Conservation (phyloP, 2,329 filamentous ascomycete species). For the Coniochaeta sp. region DNA sequence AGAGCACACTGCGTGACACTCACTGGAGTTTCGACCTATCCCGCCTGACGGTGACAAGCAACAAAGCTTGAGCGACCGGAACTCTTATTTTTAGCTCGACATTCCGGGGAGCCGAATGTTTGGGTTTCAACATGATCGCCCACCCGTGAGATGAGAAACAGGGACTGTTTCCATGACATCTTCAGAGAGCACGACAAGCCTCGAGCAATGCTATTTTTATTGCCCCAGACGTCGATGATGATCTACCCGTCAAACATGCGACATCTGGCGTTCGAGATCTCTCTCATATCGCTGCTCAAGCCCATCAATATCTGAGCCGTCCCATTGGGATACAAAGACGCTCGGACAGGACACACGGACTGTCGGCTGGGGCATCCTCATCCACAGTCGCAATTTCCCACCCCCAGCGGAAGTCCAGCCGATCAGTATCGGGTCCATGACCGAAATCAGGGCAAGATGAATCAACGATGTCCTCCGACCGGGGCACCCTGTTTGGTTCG, state of each 20-base stretch:
- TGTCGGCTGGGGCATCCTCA: too few relatives aligned
- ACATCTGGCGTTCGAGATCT: background rate
- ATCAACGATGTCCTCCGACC: too few relatives aligned
- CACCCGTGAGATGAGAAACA: background rate
- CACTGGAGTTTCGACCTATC: background rate
- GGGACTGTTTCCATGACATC: background rate
- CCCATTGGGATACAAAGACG: too few relatives aligned
- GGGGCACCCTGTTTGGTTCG: too few relatives aligned
- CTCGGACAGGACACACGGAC: too few relatives aligned
- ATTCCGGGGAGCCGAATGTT: background rate
- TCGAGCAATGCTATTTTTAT: background rate
- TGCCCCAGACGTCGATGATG: constrained; percentile 2
- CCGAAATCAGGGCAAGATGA: too few relatives aligned
- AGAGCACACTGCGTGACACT: background rate
- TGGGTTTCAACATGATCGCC: background rate
- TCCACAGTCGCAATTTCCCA: too few relatives aligned
- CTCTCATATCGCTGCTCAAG: too few relatives aligned
- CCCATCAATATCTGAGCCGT: too few relatives aligned
- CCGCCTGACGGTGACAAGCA: background rate
- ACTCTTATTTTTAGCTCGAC: background rate
- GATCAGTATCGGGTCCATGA: too few relatives aligned
- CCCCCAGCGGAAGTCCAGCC: too few relatives aligned
- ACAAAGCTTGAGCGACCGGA: background rate
- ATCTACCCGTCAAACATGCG: background rate
- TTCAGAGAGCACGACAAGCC: background rate